Evolutionary conservation across 2,329 filamentous ascomycete species (phyloP).

Genomic region (Lomentospora prolificans): DNA sequence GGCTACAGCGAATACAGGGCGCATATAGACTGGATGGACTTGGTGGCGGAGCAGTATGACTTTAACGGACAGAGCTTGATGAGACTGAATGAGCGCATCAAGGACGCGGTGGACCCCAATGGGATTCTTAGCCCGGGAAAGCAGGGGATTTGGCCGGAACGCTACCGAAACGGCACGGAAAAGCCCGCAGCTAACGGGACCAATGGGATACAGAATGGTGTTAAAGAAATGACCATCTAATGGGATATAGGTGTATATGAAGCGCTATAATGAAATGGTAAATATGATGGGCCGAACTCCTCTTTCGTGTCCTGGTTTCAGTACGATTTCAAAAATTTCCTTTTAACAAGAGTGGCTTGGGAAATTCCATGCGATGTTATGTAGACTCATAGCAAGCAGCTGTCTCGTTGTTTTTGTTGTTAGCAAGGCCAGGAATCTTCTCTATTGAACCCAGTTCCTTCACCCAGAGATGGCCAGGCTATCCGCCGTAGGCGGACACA

Average conservation of each 20-base stretch:
- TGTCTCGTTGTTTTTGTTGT: too few relatives aligned
- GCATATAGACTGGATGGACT: conserved; percentile 34
- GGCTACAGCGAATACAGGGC: conserved; percentile 38
- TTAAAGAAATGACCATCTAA: background rate
- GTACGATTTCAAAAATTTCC: too few relatives aligned
- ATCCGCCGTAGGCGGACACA: too few relatives aligned
- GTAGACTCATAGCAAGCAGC: too few relatives aligned
- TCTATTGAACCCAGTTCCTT: too few relatives aligned
- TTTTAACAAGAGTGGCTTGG: too few relatives aligned
- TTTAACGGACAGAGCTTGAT: conserved; percentile 31
- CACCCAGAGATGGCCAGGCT: too few relatives aligned
- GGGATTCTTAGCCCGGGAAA: conserved; percentile 25
- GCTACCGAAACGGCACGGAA: conserved; percentile 6
- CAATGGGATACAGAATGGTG: background rate
- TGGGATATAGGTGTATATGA: background rate
- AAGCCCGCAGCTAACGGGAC: background rate
- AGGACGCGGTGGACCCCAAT: conserved; percentile 33
- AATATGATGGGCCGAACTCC: too few relatives aligned
- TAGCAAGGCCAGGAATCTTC: too few relatives aligned
- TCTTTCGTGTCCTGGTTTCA: too few relatives aligned
- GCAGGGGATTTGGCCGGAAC: conserved; percentile 25
- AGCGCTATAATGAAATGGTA: too few relatives aligned
- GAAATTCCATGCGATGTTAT: too few relatives aligned
- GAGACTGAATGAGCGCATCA: conserved; percentile 32
- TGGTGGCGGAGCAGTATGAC: conserved; percentile 34